Evolutionary conservation across 2,329 filamentous ascomycete genomes (phyloP), one percentile per base, ranked within the genome.

Genomic region (Dactylellina sp.): DNA sequence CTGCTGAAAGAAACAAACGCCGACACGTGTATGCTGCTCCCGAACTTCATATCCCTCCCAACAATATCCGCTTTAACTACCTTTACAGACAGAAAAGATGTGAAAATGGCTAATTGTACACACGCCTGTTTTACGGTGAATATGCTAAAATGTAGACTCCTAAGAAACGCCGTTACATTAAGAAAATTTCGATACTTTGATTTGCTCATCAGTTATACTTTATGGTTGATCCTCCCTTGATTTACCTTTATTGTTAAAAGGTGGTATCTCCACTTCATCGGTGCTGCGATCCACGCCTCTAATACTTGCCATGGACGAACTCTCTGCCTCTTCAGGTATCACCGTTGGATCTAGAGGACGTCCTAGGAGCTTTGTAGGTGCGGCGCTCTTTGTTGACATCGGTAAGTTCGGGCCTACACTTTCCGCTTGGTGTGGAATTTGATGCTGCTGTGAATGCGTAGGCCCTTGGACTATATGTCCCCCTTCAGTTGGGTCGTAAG

Each of bases 401-500:
- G 70, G 61, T 22, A 66, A 12, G 20, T 74, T 74, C 3, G 70
- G 61, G 11, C 70, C 70, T 50, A 74, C 61, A n/a, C 68, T 47
- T 20, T 72, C 68, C 3, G 68, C 28, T 35, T 72, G 68, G 39
- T 64, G 47, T 14, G 35, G 16, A 49, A 18, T 18, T n/a, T 37
- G 28, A 24, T 74, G 66, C 32, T 64, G 65, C 11, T 56, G 59
- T 39, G 55, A 52, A 46, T 46, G 53, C 9, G 53, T 60, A 37
- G 56, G 53, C 25, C 53, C 53, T 28, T 35, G 53, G 6, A 50
- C 12, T 12, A 35, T 22, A 28, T 60, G 37, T 7, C 60, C 25
- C 11, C 61, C 70, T 61, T 74, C 70, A 20, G 65, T 74, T 7
- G 70, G 70, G 42, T 74, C 66, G 40, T 74, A 74, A 25, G 70